A percentile compares a stretch with the other conserved stretches of the same genome.
These are phyloP conservation scores for Penicillium sp. DNA, from an alignment of 2,329 filamentous ascomycete species.

Conservation along the genomic window DNA sequence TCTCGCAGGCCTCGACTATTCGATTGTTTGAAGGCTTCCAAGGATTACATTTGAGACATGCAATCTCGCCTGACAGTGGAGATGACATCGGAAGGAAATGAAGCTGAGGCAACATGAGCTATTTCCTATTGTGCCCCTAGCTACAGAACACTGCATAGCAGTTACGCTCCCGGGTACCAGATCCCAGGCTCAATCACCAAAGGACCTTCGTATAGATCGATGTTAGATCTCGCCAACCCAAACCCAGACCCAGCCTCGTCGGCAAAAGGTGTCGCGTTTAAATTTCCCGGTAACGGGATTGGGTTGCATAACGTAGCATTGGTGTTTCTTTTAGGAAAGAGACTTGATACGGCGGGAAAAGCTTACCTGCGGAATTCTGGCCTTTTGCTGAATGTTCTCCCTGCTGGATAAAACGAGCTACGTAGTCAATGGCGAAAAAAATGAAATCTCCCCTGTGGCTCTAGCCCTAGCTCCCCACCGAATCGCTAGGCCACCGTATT, in stretches of 20 bases:
- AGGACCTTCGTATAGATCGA: slow-evolving; percentile 17
- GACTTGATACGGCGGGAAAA: slow-evolving; percentile 13
- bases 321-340: slow-evolving; percentile 21
- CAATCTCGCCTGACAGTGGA: slow-evolving; percentile 6
- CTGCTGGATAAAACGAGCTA: neutral
- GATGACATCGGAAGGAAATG: slow-evolving; percentile 8
- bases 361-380: slow-evolving; percentile 11
- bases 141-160: neutral
- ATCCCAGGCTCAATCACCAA: slow-evolving; percentile 5
- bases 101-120: neutral
- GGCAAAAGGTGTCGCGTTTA: slow-evolving; percentile 4
- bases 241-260: slow-evolving; percentile 3
- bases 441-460: neutral
- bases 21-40: neutral
- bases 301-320: slow-evolving; percentile 29
- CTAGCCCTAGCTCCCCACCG: neutral
- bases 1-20: slow-evolving; percentile 5
- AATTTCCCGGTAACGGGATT: slow-evolving; percentile 23
- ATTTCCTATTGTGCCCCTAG: neutral
- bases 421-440: neutral
- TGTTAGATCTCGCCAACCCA: slow-evolving; percentile 13
- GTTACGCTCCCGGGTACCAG: slow-evolving; percentile 1
- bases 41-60: slow-evolving; percentile 2
- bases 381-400: slow-evolving; percentile 2
- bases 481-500: slow-evolving; percentile 15